Base-by-base conservation (phyloP, 176 grass and related monocot species). In the Chrysopogon serrulatus region DNA sequence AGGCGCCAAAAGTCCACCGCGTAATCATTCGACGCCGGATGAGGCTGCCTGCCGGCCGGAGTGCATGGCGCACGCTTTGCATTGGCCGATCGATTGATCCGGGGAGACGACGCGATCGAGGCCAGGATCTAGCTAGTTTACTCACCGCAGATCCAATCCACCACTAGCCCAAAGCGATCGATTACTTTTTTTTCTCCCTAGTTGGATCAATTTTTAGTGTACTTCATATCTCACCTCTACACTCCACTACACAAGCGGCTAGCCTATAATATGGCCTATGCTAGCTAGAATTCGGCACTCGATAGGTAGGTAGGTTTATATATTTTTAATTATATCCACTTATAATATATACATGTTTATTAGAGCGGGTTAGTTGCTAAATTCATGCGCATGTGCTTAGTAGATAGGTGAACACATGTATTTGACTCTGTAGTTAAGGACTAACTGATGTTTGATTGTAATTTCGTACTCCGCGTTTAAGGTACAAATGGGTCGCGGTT, bases 21-120 rank as follows among this genome's bases (percentile, higher is more conserved):
- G 80, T 79, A 83, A 90, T 90, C 74, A 87, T 87, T 87, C 45
- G 32, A 54, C 79, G 66, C 67, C 67, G 84, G 84, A 90, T 90
- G 74, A 86, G 30, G 11, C 24, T 30, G 61, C 40, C 23, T n/a
- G n/a, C n/a, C n/a, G n/a, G 48, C 26, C 26, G 64, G 41, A 49
- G 40, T 61, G 61, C 68, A 16, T 78, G 63, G 33, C n/a, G n/a
- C n/a, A n/a, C n/a, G n/a, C n/a, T n/a, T 44, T 17, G 23, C 26
- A 28, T 26, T 48, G 70, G 16, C 10, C 33, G 32, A 35, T 26
- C 39, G 5, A 47, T n/a, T n/a, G n/a, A n/a, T 45, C 41, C 12
- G 36, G 12, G 69, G 69, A 72, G 69, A 9, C 41, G 69, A n/a
- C n/a, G n/a, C n/a, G n/a, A n/a, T n/a, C 28, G 41, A 65, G 17